These are phyloP conservation scores for Podila epicladia DNA, from an alignment of 192 early-diverging fungal species.

Conservation along the genomic window DNA sequence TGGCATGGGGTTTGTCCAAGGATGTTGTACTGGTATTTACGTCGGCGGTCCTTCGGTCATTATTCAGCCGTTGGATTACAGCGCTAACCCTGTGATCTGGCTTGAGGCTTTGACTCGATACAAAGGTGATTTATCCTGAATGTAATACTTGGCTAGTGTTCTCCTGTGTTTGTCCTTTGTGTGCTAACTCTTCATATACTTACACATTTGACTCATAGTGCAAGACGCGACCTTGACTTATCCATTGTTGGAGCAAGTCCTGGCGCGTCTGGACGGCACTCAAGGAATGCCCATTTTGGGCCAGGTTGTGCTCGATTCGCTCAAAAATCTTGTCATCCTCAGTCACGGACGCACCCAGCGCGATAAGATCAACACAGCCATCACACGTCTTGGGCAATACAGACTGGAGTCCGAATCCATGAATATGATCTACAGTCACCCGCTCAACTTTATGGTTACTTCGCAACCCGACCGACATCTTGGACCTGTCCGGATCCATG, in stretches of 20 bases:
- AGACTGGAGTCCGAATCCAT: constrained; percentile 69
- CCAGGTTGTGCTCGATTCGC: constrained; percentile 6
- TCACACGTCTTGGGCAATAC: constrained; percentile 16
- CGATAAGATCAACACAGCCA: constrained; percentile 17
- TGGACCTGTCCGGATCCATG: constrained; percentile 69
- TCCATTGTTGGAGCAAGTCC: constrained; percentile 27
- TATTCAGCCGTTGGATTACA: constrained; percentile 34
- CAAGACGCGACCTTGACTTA: constrained; percentile 41
- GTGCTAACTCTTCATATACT: not conserved
- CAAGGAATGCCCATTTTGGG: constrained; percentile 1
- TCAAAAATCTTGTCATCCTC: constrained; percentile 31
- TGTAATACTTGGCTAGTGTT: not conserved
- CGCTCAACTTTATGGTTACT: constrained; percentile 80
- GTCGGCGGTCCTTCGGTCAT: constrained; percentile 45
- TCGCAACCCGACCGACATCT: constrained; percentile 79
- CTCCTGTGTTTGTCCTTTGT: not conserved
- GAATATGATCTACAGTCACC: constrained; percentile 77
- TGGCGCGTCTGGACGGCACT: constrained; percentile 19
- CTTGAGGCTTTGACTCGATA: constrained; percentile 47
- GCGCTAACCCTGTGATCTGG: constrained; percentile 46
- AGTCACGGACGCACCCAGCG: constrained; percentile 34
- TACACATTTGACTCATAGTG: not conserved
- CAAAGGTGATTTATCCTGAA: constrained; percentile 29
- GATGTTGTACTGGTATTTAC: constrained; percentile 39
- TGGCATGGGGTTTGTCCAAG: constrained; percentile 48